Conservation (phyloP, 805 yeast species). For the Yamadazyma sp. region DNA sequence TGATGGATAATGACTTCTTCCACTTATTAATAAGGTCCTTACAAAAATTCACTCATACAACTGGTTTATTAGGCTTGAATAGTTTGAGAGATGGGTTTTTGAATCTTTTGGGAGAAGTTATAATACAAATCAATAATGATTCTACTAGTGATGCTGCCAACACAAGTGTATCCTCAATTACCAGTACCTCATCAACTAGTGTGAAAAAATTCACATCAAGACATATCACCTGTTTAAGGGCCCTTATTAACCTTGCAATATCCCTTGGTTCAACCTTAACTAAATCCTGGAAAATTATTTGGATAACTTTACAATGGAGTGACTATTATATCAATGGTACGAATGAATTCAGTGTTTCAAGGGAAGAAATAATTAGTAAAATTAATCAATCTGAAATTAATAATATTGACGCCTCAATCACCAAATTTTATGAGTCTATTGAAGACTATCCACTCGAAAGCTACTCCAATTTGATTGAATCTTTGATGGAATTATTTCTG, state of each 20-base stretch:
- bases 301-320: conserved; percentile 74
- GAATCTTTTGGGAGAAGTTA: conserved; percentile 24
- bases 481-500: conserved; percentile 41
- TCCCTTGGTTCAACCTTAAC: conserved; percentile 77
- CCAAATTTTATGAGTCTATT: conserved; percentile 64
- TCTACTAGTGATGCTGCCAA: too few species aligned
- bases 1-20: conserved; percentile 69
- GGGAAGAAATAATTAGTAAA: conserved; percentile 9
- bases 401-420: conserved; percentile 52
- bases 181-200: neutral
- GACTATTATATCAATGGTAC: conserved; percentile 66
- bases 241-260: conserved; percentile 69
- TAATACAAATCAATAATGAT: conserved; percentile 16
- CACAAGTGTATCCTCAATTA: too few species aligned
- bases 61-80: conserved; percentile 66
- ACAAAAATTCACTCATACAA: conserved; percentile 78
- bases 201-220: conserved; percentile 51
- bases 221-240: conserved; percentile 74
- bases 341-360: conserved; percentile 31
- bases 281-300: conserved; percentile 59
- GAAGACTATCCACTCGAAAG: conserved; percentile 49
- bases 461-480: conserved; percentile 44
- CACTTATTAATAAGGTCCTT: conserved; percentile 65
- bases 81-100: conserved; percentile 54
- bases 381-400: conserved; percentile 38